Evolutionary conservation across 257 asterid genomes (phyloP), one percentile per base, ranked within the genome.

Genomic region (Solanum commersonii): DNA sequence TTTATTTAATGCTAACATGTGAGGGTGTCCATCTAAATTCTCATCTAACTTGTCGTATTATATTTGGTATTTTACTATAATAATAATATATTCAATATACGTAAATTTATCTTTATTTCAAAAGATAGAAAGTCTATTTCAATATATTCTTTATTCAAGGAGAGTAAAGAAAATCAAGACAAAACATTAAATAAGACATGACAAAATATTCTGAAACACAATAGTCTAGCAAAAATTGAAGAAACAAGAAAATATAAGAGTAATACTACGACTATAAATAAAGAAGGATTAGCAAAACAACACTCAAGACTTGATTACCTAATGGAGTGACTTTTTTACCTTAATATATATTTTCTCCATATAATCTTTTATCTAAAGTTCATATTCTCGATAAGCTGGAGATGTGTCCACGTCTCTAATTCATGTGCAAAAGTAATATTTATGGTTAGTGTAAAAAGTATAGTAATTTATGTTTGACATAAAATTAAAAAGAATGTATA

Each of bases 331-430:
- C 10, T 18, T 52, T 52, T 6, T 49, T 49, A 49, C 1, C 0
- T 15, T 16, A 0, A 5, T 49, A 49, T 5, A 49, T 49, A 49
- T 0, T 46, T 14, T 15, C 1, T 49, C 7, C 8, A 5, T 46
- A 13, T 42, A 42, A 49, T 20, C 0, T 59, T 59, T 59, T 20
- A 9, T 0, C 12, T 59, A 20, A 59, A 0, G 5, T 8, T 59
- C 0, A 22, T 59, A 9, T 59, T 22, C 1, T n/a, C 18, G 4
- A 11, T 65, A 65, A 65, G 33, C 0, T 0, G 1, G 0, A 10
- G 0, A 23, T 65, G 16, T 1, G 33, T 23, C 6, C 2, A 4
- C 0, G 27, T 9, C 9, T 56, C 0, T 56, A 20, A 22, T 60
- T 22, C 5, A 22, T 1, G 5, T 60, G 14, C 27, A 0, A 22